A percentile compares a stretch with the other conserved stretches of the same genome.
phyloP scores from a whole-genome alignment of 164 flowering plant genomes.

The Stephania cephalantha region DNA sequence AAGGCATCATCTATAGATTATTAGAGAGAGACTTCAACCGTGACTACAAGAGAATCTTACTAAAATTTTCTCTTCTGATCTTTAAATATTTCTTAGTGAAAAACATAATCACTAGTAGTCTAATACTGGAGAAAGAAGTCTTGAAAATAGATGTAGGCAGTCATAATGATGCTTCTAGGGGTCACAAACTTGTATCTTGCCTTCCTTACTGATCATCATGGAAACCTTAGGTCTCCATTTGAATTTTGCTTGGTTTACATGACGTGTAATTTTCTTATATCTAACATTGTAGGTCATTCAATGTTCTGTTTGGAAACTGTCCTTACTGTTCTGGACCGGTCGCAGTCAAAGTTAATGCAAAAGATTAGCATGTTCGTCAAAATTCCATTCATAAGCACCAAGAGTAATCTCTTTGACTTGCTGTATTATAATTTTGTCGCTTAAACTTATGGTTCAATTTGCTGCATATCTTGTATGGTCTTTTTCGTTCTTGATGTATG shows the following conservation, averaged over 20 bases:
- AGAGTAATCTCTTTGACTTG: background rate
- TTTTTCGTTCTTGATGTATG: no score
- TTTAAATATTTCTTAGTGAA: background rate
- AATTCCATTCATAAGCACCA: background rate
- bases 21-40: no score
- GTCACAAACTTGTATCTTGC: background rate
- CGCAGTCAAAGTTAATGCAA: slow-evolving; percentile 50
- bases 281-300: slow-evolving; percentile 56
- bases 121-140: background rate
- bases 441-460: background rate
- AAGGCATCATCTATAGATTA: background rate
- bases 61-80: background rate
- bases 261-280: background rate
- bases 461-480: background rate
- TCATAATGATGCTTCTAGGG: background rate
- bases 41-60: background rate
- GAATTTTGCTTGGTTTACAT: background rate
- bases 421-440: background rate
- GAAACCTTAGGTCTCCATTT: background rate
- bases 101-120: background rate
- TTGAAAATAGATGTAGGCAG: background rate
- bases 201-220: background rate
- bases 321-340: slow-evolving; percentile 84
- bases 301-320: slow-evolving; percentile 77
- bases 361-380: slow-evolving; percentile 14